These are phyloP conservation scores for Pythium oligandrum DNA, from an alignment of 352 stramenopile genomes.

Conservation along the genomic window DNA sequence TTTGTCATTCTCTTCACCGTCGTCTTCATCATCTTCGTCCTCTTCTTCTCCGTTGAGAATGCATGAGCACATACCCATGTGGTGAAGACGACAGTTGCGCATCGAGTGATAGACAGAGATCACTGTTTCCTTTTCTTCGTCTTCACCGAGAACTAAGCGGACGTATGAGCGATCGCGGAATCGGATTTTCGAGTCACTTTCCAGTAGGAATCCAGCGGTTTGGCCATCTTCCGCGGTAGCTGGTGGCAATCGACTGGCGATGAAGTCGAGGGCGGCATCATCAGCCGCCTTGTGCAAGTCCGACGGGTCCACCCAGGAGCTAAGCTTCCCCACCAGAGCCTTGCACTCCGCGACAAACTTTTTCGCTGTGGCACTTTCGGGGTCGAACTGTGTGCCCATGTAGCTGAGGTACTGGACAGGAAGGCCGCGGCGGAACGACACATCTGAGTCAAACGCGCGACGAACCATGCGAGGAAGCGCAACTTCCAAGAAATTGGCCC, in stretches of 20 bases:
- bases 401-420: conserved; percentile 69
- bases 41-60: conserved; percentile 22
- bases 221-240: conserved; percentile 9
- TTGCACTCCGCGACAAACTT: conserved; percentile 45
- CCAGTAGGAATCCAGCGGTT: conserved; percentile 33
- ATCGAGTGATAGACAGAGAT: conserved; percentile 70
- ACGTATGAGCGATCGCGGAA: conserved; percentile 70
- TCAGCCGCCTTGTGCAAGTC: conserved; percentile 70
- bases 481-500: conserved; percentile 85
- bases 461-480: conserved; percentile 70
- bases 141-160: conserved; percentile 57
- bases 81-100: conserved; percentile 72
- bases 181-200: conserved; percentile 38
- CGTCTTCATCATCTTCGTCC: conserved; percentile 22
- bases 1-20: conserved; percentile 12
- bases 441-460: conserved; percentile 71
- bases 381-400: conserved; percentile 69
- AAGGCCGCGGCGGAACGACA: conserved; percentile 66
- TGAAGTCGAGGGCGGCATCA: conserved; percentile 67
- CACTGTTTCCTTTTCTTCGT: conserved; percentile 52
- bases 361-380: conserved; percentile 25
- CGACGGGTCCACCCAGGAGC: conserved; percentile 32
- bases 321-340: conserved; percentile 45
- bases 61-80: conserved; percentile 82
- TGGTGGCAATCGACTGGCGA: conserved; percentile 72